A percentile compares a stretch with the other conserved stretches of the same genome.
These are phyloP conservation scores for Lignosus rhinocerotis DNA, from an alignment of 1,284 basidiomycete genomes.

Conservation along the genomic window DNA sequence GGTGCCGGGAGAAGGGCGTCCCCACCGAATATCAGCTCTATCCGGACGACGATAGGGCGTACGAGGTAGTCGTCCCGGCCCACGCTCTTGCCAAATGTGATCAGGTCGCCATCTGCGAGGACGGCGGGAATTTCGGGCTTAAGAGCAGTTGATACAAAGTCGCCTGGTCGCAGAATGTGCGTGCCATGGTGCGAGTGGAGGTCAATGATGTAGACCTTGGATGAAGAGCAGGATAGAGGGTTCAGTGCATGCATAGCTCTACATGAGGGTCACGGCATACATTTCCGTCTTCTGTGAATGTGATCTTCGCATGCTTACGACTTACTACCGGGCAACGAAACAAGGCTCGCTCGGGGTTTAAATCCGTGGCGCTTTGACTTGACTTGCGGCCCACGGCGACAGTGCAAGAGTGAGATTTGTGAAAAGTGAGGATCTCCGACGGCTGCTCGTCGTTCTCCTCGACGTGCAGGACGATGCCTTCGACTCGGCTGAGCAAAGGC, in stretches of 20 bases:
- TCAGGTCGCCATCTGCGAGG: constrained; percentile 60
- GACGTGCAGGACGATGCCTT: constrained; percentile 51
- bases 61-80: constrained; percentile 58
- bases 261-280: constrained; percentile 39
- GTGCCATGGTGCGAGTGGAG: constrained; percentile 65
- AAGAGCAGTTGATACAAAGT: constrained; percentile 44
- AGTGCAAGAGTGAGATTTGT: constrained; percentile 42
- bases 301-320: constrained; percentile 64
- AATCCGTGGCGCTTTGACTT: constrained; percentile 25
- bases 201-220: constrained; percentile 59
- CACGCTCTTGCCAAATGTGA: constrained; percentile 75
- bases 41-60: constrained; percentile 55
- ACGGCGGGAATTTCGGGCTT: constrained; percentile 46
- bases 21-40: constrained; percentile 50
- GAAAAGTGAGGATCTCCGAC: constrained; percentile 43
- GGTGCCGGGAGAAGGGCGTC: constrained; percentile 15
- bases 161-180: constrained; percentile 50
- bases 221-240: not conserved
- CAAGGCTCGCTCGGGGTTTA: constrained; percentile 42
- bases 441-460: constrained; percentile 41
- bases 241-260: constrained; percentile 6
- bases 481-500: constrained; percentile 16
- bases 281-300: constrained; percentile 58
- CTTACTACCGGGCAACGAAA: constrained; percentile 68
- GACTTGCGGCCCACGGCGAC: constrained; percentile 59